Evolutionary conservation across 805 yeast genomes (phyloP).

Genomic region (Yarrowia deformans): DNA sequence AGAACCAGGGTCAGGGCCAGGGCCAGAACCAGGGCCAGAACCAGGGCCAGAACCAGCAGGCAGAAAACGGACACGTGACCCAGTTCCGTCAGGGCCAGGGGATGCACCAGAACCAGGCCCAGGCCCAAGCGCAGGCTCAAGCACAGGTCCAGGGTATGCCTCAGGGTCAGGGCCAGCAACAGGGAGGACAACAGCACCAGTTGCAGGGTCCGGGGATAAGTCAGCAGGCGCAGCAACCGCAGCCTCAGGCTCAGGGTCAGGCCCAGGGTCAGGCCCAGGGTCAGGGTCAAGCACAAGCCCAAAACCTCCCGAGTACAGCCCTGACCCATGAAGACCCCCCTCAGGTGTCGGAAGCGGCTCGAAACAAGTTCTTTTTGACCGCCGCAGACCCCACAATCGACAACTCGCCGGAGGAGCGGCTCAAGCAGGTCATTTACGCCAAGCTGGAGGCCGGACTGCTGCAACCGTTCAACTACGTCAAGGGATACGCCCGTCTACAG

Average conservation of each 20-base stretch:
- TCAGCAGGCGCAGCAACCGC: background rate
- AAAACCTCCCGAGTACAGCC: background rate
- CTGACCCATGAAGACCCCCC: slow-evolving; percentile 24
- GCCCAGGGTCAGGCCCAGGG: background rate
- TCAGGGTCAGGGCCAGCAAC: slow-evolving; percentile 1
- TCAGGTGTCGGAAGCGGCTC: slow-evolving; percentile 58
- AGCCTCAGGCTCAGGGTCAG: background rate
- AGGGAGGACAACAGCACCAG: background rate
- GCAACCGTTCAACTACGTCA: slow-evolving; percentile 92
- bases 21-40: background rate
- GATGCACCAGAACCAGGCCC: slow-evolving; percentile 5
- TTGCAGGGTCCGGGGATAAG: background rate
- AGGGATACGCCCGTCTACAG: slow-evolving; percentile 89
- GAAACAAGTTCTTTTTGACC: slow-evolving; percentile 90
- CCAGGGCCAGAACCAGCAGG: background rate
- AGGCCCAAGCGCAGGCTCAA: background rate
- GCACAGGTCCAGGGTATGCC: background rate
- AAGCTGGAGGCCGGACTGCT: slow-evolving; percentile 91
- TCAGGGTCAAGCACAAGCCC: background rate
- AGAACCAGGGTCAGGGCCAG: background rate
- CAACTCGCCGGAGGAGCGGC: slow-evolving; percentile 89
- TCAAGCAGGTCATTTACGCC: slow-evolving; percentile 92
- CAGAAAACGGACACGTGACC: background rate
- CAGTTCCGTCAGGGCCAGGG: background rate
- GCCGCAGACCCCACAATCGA: slow-evolving; percentile 98